These are phyloP conservation scores for Claviceps sp. DNA, from an alignment of 2,329 filamentous ascomycete genomes.

Conservation along the genomic window DNA sequence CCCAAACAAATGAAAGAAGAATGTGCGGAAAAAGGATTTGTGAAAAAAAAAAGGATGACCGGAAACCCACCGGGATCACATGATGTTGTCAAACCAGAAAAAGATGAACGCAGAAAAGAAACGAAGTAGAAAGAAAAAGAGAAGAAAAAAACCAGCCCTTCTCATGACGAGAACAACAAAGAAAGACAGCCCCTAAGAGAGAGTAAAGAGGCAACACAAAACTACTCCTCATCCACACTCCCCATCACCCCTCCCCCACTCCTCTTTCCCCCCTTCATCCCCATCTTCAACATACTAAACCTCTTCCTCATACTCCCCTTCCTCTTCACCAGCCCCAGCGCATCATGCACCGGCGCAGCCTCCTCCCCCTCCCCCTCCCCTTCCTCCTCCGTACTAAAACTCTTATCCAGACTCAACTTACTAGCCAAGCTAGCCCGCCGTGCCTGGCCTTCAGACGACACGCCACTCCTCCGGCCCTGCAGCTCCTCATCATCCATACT, in stretches of 20 bases:
- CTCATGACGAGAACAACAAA: not conserved
- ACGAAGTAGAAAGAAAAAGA: not conserved
- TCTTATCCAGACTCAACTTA: conserved; percentile 17
- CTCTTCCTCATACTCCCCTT: conserved; percentile 61
- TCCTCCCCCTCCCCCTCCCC: not conserved
- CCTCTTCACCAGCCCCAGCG: conserved; percentile 23
- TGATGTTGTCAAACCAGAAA: too few relatives aligned
- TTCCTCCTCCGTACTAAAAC: conserved; percentile 10
- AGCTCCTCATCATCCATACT: conserved; percentile 17
- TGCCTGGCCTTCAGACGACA: conserved; percentile 3
- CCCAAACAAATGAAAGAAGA: too few relatives aligned
- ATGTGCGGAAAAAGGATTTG: too few relatives aligned
- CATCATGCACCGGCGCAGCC: conserved; percentile 15
- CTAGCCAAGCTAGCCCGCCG: conserved; percentile 12
- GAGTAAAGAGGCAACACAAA: not conserved
- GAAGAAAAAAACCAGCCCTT: not conserved
- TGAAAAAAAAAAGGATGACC: too few relatives aligned
- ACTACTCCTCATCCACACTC: conserved; percentile 41
- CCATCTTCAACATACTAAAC: conserved; percentile 64
- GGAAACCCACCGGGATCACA: too few relatives aligned
- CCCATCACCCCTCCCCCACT: conserved; percentile 36
- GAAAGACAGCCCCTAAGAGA: not conserved
- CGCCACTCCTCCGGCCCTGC: conserved; percentile 1
- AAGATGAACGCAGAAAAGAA: too few relatives aligned
- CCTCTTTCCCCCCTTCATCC: conserved; percentile 51